Evolutionary conservation across 2,329 filamentous ascomycete genomes (phyloP), one percentile per base, ranked within the genome.

Genomic region (Beauveria brongniartii): DNA sequence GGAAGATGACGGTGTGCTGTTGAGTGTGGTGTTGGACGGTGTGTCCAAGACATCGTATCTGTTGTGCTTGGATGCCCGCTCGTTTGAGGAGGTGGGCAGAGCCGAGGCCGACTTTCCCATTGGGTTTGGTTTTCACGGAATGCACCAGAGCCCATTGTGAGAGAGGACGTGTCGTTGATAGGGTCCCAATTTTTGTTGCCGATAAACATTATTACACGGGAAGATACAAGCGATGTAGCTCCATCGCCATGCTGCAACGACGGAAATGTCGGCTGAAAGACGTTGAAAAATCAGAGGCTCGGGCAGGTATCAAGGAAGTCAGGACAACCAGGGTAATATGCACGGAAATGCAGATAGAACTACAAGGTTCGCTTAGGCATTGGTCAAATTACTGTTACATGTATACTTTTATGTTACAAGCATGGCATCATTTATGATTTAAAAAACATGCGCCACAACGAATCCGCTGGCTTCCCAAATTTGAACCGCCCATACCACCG

Each of bases 21-120:
- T 89, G 61, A 83, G 76, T 52, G 80, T 90, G 1, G 82, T 90
- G 4, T 75, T 90, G 2, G 84, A 91, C 68, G 85, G 86, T 0
- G 68, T 71, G n/a, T 73, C 72, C 6, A 77, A 78, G 63, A 81
- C 64, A 63, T 89, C 86, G 64, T 90, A 90, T 69, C 72, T 91
- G 55, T 66, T 91, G 46, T 86, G 84, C 61, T 69, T 91, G 37
- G 79, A 87, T 68, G 87, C 87, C 5, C 79, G 68, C 69, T 82
- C 80, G 5, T 80, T 91, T 80, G 73, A 70, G 63, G 88, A 91
- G 74, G 44, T 84, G 52, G 88, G 86, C 0, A 78, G 85, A 48
- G 87, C 87, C 3, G 82, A 87, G 65, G 79, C 84, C 24, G 78
- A 79, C 1, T 84, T 84, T 65, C 78, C 82, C 0, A 79, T 90